These are phyloP conservation scores for Acacia melanoxylon DNA, from an alignment of 306 rosid species.

Conservation along the genomic window DNA sequence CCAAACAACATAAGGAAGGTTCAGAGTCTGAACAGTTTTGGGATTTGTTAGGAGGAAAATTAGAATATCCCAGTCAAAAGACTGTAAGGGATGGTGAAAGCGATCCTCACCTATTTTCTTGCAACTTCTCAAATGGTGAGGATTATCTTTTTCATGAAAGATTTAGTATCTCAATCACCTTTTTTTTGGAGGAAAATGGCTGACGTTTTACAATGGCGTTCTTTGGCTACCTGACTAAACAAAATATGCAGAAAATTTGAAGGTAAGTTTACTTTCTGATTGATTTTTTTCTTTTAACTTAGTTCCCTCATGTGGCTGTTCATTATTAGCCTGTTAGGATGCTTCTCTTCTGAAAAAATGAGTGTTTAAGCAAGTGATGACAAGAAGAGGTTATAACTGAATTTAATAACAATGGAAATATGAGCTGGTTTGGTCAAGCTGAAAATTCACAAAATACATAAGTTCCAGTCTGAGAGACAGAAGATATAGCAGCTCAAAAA, in stretches of 20 bases:
- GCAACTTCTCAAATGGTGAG: constrained; percentile 68
- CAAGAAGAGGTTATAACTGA: not conserved
- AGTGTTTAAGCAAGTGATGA: not conserved
- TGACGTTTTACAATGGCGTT: constrained; percentile 46
- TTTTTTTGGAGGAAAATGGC: constrained; percentile 30
- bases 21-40: constrained; percentile 89
- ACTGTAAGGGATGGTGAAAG: constrained; percentile 64
- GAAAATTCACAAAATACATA: constrained; percentile 20
- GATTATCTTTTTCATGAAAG: constrained; percentile 27
- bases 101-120: constrained; percentile 85
- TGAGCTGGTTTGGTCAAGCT: constrained; percentile 24
- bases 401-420: not conserved
- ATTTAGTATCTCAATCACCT: constrained; percentile 23
- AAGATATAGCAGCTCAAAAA: constrained; percentile 3
- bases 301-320: not conserved
- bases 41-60: constrained; percentile 84
- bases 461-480: not conserved
- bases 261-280: constrained; percentile 56
- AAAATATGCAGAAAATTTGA: constrained; percentile 64
- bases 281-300: not conserved
- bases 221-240: constrained; percentile 31
- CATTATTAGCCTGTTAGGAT: constrained; percentile 15
- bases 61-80: constrained; percentile 83
- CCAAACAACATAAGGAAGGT: constrained; percentile 84
- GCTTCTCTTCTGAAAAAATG: not conserved